A percentile compares a stretch with the other conserved stretches of the same genome.
phyloP scores from a whole-genome alignment of 495 filamentous ascomycete genomes.

The Aspergillus biplanus region DNA sequence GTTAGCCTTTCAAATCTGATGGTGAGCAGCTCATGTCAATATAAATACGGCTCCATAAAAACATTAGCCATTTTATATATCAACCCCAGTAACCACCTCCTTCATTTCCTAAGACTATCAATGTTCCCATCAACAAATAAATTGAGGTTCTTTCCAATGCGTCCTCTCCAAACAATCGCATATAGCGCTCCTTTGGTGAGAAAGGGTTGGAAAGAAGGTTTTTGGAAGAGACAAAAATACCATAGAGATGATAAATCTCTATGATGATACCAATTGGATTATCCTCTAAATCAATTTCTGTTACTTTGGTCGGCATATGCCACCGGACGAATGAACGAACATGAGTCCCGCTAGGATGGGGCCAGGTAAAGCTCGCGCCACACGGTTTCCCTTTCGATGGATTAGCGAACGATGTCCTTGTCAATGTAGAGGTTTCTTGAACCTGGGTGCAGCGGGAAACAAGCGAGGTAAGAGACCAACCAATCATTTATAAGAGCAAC shows the following conservation, averaged over 20 bases:
- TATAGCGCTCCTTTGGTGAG: slow-evolving; percentile 50
- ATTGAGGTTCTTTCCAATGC: not conserved
- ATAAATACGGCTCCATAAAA: not conserved
- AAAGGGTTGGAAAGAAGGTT: slow-evolving; percentile 35
- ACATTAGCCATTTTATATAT: not conserved
- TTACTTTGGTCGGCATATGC: slow-evolving; percentile 13
- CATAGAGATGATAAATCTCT: not conserved
- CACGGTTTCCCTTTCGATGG: not conserved
- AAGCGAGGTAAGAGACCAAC: not conserved
- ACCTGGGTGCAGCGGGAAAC: not conserved
- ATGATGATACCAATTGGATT: not conserved
- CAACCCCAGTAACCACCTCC: not conserved
- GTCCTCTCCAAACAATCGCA: slow-evolving; percentile 51
- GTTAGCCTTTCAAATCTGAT: slow-evolving; percentile 10
- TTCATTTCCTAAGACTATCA: not conserved
- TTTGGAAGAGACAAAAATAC: slow-evolving; percentile 10
- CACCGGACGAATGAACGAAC: slow-evolving; percentile 7
- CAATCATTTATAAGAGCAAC: not conserved
- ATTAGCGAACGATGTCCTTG: not conserved
- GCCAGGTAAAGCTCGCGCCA: not conserved
- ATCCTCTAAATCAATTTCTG: slow-evolving; percentile 18
- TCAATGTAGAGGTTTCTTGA: not conserved
- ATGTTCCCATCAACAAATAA: not conserved
- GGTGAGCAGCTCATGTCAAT: slow-evolving; percentile 4
- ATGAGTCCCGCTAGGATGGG: slow-evolving; percentile 1